phyloP scores from a whole-genome alignment of 73 alveolate species.

The Paramecium sexaurelia region DNA sequence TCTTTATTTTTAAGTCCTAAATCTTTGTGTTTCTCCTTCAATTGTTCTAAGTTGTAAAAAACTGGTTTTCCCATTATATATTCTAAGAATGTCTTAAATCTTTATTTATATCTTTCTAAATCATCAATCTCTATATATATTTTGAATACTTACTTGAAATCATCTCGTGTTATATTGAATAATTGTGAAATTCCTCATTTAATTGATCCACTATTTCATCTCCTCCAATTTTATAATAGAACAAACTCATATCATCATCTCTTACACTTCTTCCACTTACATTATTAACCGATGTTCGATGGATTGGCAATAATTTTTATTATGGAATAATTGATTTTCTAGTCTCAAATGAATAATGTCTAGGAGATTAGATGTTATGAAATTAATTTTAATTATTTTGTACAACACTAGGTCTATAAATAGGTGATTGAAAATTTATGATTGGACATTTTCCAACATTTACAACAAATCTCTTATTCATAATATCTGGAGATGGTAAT shows the following conservation, averaged over 20 bases:
- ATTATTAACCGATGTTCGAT: background rate
- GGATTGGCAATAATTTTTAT: background rate
- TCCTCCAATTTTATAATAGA: constrained; percentile 29
- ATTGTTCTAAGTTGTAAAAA: constrained; percentile 4
- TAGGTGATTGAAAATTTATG: background rate
- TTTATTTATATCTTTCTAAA: background rate
- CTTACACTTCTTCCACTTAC: background rate
- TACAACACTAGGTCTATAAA: background rate
- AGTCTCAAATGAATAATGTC: background rate
- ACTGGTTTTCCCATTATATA: constrained; percentile 41
- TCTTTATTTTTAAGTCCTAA: background rate
- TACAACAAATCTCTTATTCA: background rate
- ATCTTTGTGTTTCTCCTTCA: background rate
- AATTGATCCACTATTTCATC: background rate
- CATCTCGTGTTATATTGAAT: background rate
- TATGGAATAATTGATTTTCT: background rate
- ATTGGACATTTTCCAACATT: background rate
- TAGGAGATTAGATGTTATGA: background rate
- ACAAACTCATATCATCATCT: constrained; percentile 9
- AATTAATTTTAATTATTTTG: background rate
- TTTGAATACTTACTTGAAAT: background rate
- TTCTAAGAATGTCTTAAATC: constrained; percentile 31
- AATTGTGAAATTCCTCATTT: background rate
- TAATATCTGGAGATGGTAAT: background rate
- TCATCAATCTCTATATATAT: background rate